Evolutionary conservation across 2,329 filamentous ascomycete species (phyloP), one percentile per base, ranked within the genome.

Genomic region (Ilyonectria sp.): DNA sequence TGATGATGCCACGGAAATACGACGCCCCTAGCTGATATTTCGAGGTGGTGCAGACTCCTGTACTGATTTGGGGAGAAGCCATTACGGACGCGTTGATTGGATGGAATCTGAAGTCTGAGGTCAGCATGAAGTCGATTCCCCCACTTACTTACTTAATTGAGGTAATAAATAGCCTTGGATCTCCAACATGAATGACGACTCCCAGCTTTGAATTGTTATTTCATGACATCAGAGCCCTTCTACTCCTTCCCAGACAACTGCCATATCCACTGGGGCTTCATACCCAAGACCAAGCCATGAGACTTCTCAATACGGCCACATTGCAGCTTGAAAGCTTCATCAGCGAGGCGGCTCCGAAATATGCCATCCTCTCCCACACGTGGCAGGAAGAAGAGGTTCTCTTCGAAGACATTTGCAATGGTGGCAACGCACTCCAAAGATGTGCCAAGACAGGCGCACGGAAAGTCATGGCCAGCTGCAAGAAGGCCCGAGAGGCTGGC

Each of bases 361-460:
- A 57, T 15, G 54, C 35, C 23, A 57, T 57, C 17, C 26, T 57
- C 4, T 57, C 54, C 4, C 54, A 57, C 26, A 57, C 40, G 6
- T 57, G 54, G 54, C 17, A 10, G 2, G 19, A 31, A 8, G 40
- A 46, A 7, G 54, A 57, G 40, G 21, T 43, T 17, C 43, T 23
- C 40, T 44, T 57, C 5, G 37, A 57, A 26, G 40, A 57, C 49
- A 19, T 52, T 4, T 43, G 35, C 43, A 37, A 33, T 26, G 26
- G 17, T 19, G 40, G 54, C n/a, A 31, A 21, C 9, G 23, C 15
- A 19, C 9, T 11, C n/a, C 8, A 11, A 4, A 8, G 21, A 19
- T 29, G 4, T 17, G 8, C 17, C 1, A 52, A 40, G 37, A 40
- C 11, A 17, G 37, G 37, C 11, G 37, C 11, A 8, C 9, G 15